Percentiles rank a stretch among this genome's conserved stretches.
These are phyloP conservation scores for Lasiosphaeria ovina DNA, from an alignment of 495 filamentous ascomycete species.

Conservation along the genomic window DNA sequence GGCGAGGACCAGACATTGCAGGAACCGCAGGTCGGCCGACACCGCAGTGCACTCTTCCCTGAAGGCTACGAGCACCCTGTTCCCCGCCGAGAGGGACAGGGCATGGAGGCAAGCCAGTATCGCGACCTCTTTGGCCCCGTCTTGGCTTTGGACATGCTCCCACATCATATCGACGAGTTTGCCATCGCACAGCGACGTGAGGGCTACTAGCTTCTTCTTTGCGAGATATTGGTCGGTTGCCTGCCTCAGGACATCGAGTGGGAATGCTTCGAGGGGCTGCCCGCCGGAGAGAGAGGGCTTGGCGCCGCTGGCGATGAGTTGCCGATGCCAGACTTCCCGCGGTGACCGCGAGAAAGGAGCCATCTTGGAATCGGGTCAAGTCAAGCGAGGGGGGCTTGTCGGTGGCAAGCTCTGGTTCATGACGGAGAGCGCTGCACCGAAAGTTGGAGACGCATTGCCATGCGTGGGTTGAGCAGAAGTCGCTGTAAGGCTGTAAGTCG, in stretches of 20 bases:
- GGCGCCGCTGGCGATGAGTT: slow-evolving; percentile 12
- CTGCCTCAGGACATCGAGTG: slow-evolving; percentile 1
- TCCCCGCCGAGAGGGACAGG: slow-evolving; percentile 12
- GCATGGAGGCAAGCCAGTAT: slow-evolving; percentile 17
- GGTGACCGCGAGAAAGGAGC: slow-evolving; percentile 4
- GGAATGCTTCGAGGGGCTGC: slow-evolving; percentile 5
- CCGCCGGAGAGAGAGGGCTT: neutral
- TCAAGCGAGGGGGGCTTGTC: neutral
- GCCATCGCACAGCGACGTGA: slow-evolving; percentile 11
- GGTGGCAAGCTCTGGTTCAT: neutral
- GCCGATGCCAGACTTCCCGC: slow-evolving; percentile 11
- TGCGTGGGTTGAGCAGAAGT: too few relatives aligned
- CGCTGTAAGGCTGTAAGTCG: too few relatives aligned
- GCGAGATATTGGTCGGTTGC: slow-evolving; percentile 13
- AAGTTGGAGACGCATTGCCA: neutral
- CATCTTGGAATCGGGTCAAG: slow-evolving; percentile 8
- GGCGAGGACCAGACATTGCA: slow-evolving; percentile 12
- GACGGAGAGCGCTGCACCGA: neutral
- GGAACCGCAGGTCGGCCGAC: slow-evolving; percentile 9
- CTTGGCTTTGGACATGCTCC: slow-evolving; percentile 10
- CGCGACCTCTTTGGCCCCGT: slow-evolving; percentile 16
- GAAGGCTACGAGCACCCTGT: slow-evolving; percentile 5
- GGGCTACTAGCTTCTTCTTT: slow-evolving; percentile 7
- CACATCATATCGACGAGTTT: slow-evolving; percentile 14
- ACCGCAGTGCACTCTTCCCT: slow-evolving; percentile 10